phyloP scores from a whole-genome alignment of 2,329 filamentous ascomycete species.

The Ceratocystis cacaofunesta region DNA sequence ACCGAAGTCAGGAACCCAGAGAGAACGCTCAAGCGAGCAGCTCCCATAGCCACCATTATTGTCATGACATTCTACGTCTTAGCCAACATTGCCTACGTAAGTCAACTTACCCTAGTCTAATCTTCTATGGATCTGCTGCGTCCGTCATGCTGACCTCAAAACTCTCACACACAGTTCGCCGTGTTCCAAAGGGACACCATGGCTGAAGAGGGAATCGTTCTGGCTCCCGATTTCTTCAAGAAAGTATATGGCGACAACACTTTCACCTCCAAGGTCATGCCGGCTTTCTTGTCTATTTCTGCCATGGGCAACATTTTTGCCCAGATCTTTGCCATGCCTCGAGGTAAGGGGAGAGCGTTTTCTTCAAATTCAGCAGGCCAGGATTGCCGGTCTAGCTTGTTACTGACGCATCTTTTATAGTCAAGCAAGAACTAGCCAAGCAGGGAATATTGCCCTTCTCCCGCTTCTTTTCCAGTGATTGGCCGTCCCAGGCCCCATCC shows the following conservation, averaged over 20 bases:
- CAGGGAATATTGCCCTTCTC: constrained; percentile 54
- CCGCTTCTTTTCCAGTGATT: constrained; percentile 53
- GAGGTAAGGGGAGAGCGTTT: constrained; percentile 23
- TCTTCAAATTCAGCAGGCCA: not conserved
- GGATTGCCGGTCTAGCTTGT: not conserved
- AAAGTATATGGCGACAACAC: constrained; percentile 42
- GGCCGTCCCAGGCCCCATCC: constrained; percentile 39
- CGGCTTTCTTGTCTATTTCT: constrained; percentile 44
- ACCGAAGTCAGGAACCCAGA: constrained; percentile 41
- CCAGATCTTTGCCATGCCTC: constrained; percentile 14
- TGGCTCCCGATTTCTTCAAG: constrained; percentile 45
- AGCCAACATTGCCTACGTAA: constrained; percentile 44
- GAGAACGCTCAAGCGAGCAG: constrained; percentile 39
- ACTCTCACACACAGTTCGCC: constrained; percentile 29
- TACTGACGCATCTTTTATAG: constrained; percentile 2
- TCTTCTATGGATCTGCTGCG: no score
- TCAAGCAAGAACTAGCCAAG: constrained; percentile 53
- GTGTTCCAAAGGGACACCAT: constrained; percentile 45
- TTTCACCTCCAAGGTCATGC: constrained; percentile 34
- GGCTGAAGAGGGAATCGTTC: constrained; percentile 42
- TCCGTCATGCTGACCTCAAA: no score
- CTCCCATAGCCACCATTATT: constrained; percentile 35
- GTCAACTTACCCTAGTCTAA: not conserved
- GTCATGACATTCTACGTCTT: constrained; percentile 48
- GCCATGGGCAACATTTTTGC: constrained; percentile 48